Base-by-base conservation (phyloP, 164 flowering plant genomes). In the Magnolia kwangsiensis region DNA sequence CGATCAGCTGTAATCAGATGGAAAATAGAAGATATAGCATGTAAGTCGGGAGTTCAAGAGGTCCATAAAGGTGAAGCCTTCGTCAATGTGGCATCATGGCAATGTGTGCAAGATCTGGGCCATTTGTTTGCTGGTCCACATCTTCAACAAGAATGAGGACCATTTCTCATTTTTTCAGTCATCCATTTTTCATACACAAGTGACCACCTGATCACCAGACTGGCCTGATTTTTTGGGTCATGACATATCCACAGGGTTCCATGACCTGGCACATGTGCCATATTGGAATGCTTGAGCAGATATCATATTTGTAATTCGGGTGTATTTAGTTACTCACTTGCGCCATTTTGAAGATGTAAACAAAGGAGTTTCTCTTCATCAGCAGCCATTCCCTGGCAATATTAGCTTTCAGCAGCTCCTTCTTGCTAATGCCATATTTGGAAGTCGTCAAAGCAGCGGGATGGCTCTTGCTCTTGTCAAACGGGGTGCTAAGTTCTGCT, bases 331-430 rank as follows among this genome's bases (percentile, higher is more conserved):
- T 73, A 79, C 85, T 78, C 8, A 84, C 87, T 63, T 85, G 86
- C 16, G 59, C 27, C 67, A 79, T 51, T 80, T 85, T 86, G 84
- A 86, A 86, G 50, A 79, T 79, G 78, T 85, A 81, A 19, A 86
- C 75, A 67, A 80, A 84, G 27, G 84, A 78, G 77, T 81, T 85
- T 76, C 89, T 82, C 78, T 85, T 85, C 89, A 88, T 87, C 1
- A 88, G 79, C 61, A 81, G 10, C 50, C 50, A 72, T 72, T 88
- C 88, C 77, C 90, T 82, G 2, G 80, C 68, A 2, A 78, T 59
- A 50, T 85, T 84, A 23, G 88, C 87, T 75, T 84, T 84, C 67
- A 86, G n/a, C 21, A 88, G 75, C 63, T 82, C 87, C 67, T 72
- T 80, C 78, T 79, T 82, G 31, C 74, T 82, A 29, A 76, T 73